Conservation (phyloP, 192 early-diverging fungal genomes). For the Dispira simplex region DNA sequence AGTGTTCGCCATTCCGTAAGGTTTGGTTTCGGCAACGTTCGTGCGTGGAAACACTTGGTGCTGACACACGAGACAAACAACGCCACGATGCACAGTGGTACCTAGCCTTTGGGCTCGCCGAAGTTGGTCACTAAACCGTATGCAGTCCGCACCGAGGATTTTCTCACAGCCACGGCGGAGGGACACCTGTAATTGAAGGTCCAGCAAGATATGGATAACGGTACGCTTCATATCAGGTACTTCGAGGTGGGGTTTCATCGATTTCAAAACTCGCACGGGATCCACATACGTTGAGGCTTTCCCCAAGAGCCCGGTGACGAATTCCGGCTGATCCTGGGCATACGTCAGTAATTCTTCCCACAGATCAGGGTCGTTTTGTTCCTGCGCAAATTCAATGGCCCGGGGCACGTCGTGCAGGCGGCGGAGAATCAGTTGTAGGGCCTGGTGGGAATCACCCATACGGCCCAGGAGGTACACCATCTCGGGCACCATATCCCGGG, state of each 20-base stretch:
- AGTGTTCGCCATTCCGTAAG: not conserved
- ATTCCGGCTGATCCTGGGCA: conserved; percentile 93
- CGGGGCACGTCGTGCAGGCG: conserved; percentile 76
- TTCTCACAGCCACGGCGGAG: conserved; percentile 81
- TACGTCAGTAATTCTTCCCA: conserved; percentile 94
- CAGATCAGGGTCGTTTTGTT: conserved; percentile 87
- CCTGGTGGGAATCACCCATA: conserved; percentile 91
- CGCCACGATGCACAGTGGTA: conserved; percentile 33
- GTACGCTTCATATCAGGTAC: conserved; percentile 72
- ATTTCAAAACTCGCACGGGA: conserved; percentile 60
- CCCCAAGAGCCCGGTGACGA: conserved; percentile 85
- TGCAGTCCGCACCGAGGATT: conserved; percentile 78
- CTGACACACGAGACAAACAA: conserved; percentile 27
- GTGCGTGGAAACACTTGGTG: conserved; percentile 2
- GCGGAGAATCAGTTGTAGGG: conserved; percentile 86
- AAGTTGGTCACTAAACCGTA: conserved; percentile 55
- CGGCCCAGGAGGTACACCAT: conserved; percentile 96
- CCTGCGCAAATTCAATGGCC: conserved; percentile 97
- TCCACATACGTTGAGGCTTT: conserved; percentile 78
- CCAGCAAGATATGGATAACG: conserved; percentile 78
- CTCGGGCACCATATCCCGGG: conserved; percentile 80
- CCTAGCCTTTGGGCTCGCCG: conserved; percentile 50
- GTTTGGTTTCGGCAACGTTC: conserved; percentile 20
- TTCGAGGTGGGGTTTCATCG: conserved; percentile 61
- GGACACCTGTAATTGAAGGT: conserved; percentile 83